Conservation (phyloP, 108 stramenopile genomes). For the Cyclostephanos invisitatus region DNA sequence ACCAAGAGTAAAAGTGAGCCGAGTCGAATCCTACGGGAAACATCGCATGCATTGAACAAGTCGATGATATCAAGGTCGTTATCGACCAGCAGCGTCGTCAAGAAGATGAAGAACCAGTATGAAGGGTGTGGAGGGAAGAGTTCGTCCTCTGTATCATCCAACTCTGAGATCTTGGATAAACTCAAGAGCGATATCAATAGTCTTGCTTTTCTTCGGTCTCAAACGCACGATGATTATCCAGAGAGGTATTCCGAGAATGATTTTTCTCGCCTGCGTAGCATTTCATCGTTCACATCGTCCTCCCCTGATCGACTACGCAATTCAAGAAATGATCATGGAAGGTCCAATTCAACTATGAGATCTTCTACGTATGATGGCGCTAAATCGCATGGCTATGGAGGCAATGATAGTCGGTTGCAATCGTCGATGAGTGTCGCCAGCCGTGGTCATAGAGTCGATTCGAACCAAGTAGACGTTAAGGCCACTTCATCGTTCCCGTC, state of each 20-base stretch:
- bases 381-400: too few relatives aligned
- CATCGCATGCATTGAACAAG: constrained; percentile 13
- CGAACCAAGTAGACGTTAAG: not conserved
- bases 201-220: constrained; percentile 16
- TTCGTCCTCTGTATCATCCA: not conserved
- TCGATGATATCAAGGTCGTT: not conserved
- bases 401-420: too few relatives aligned
- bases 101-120: constrained; percentile 6
- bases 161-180: constrained; percentile 26
- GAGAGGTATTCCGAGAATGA: constrained; percentile 10
- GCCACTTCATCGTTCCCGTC: not conserved
- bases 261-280: not conserved
- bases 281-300: not conserved
- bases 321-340: too few relatives aligned
- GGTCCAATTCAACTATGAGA: too few relatives aligned
- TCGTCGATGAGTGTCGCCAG: too few relatives aligned
- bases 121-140: constrained; percentile 1
- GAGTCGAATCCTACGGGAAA: constrained; percentile 12
- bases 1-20: constrained; percentile 1
- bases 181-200: constrained; percentile 39
- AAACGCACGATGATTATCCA: not conserved
- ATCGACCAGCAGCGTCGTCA: not conserved
- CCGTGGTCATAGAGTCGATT: not conserved
- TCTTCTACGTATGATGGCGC: too few relatives aligned
- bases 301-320: too few relatives aligned